Conservation (phyloP, 768 basidiomycete species). For the Pleurotus giganteus region DNA sequence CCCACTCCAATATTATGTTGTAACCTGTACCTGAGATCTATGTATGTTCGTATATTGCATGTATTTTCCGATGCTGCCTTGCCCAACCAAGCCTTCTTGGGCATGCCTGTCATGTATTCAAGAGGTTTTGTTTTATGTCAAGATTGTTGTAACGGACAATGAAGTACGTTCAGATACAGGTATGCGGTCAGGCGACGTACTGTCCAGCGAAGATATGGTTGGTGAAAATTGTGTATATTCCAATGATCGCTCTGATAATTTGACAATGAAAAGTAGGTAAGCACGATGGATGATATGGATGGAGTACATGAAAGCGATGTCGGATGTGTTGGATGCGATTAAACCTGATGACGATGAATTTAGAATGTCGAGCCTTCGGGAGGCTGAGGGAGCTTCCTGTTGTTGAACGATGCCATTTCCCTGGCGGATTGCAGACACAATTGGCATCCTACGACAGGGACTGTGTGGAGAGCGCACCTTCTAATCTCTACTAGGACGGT, state of each 20-base stretch:
- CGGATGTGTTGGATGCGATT: slow-evolving; percentile 2
- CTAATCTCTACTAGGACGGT: slow-evolving; percentile 90
- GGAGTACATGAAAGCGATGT: neutral
- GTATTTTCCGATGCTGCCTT: too few relatives aligned
- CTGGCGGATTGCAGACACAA: slow-evolving; percentile 35
- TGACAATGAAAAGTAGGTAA: neutral
- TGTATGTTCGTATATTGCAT: too few relatives aligned
- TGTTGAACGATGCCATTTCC: slow-evolving; percentile 92
- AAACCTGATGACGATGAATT: slow-evolving; percentile 1
- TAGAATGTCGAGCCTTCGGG: slow-evolving; percentile 80
- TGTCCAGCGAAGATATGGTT: neutral
- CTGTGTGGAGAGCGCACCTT: slow-evolving; percentile 51
- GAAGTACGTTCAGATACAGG: too few relatives aligned
- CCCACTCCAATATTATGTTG: neutral
- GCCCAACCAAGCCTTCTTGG: neutral
- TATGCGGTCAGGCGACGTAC: too few relatives aligned
- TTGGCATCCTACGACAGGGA: neutral
- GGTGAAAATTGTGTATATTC: too few relatives aligned
- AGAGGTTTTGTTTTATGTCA: neutral
- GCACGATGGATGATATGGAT: neutral
- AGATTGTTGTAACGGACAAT: neutral
- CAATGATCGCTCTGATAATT: neutral
- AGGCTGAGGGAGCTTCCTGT: slow-evolving; percentile 94
- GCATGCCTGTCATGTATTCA: neutral
- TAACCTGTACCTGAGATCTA: too few relatives aligned